Evolutionary conservation across 2,329 filamentous ascomycete species (phyloP).

Genomic region (Fusarium azukiicola): DNA sequence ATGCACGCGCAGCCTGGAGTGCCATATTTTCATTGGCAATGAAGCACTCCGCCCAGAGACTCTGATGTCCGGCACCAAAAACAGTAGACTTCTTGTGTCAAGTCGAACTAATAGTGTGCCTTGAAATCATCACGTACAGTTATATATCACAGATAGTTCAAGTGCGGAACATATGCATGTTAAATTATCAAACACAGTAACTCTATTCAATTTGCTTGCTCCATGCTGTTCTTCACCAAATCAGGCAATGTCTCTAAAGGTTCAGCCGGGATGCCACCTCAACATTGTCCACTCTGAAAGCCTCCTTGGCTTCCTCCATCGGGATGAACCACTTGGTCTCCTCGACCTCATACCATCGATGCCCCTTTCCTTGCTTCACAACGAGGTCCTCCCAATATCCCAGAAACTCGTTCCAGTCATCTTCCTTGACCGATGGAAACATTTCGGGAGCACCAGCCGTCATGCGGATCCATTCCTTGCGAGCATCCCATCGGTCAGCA

Average conservation of each 20-base stretch:
- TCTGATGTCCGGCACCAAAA: too few species aligned
- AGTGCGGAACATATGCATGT: neutral
- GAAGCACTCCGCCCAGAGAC: too few species aligned
- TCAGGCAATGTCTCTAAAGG: neutral
- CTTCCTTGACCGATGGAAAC: neutral
- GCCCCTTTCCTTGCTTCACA: neutral
- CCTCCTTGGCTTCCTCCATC: neutral
- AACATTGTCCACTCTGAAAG: neutral
- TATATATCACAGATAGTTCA: too few species aligned
- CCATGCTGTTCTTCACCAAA: neutral
- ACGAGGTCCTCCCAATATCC: slow-evolving; percentile 13
- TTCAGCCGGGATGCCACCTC: neutral
- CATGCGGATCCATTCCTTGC: slow-evolving; percentile 27
- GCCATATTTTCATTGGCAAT: too few species aligned
- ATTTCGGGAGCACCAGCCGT: neutral
- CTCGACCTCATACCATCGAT: slow-evolving; percentile 30
- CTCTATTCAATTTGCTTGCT: neutral
- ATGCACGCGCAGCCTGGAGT: too few species aligned
- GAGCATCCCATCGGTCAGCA: slow-evolving; percentile 27
- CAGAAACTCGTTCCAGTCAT: neutral
- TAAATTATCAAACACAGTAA: neutral
- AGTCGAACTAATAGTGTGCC: too few species aligned
- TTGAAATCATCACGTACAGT: too few species aligned
- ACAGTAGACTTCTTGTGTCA: too few species aligned
- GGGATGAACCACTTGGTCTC: slow-evolving; percentile 22